These are phyloP conservation scores for Pleurotus sapidus DNA, from an alignment of 768 basidiomycete genomes.

Conservation along the genomic window DNA sequence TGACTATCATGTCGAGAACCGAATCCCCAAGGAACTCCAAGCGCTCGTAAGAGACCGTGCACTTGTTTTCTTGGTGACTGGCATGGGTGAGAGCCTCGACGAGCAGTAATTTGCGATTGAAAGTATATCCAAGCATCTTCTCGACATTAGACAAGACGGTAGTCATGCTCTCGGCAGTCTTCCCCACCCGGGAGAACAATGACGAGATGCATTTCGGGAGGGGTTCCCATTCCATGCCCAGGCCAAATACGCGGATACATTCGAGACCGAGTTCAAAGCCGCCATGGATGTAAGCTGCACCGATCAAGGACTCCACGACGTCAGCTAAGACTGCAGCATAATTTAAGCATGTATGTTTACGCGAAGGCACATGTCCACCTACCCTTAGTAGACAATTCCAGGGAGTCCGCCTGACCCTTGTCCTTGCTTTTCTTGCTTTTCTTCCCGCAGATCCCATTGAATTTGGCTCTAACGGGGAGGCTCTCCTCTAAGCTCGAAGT, in stretches of 20 bases:
- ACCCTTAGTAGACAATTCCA: slow-evolving; percentile 69
- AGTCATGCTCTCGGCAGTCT: slow-evolving; percentile 36
- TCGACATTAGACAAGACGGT: slow-evolving; percentile 56
- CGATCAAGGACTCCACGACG: slow-evolving; percentile 80
- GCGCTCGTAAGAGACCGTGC: slow-evolving; percentile 70
- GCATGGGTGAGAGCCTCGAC: slow-evolving; percentile 76
- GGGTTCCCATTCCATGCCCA: slow-evolving; percentile 59
- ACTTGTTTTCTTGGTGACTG: slow-evolving; percentile 58
- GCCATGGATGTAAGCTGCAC: slow-evolving; percentile 71
- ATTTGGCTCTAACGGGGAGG: no score
- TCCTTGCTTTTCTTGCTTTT: slow-evolving; percentile 24
- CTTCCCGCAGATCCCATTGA: background rate
- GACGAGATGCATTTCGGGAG: slow-evolving; percentile 43
- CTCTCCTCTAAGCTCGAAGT: no score
- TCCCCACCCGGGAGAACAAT: slow-evolving; percentile 40
- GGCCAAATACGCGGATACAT: slow-evolving; percentile 54
- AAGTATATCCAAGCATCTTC: slow-evolving; percentile 65
- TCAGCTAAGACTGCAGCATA: slow-evolving; percentile 62
- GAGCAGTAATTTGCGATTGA: slow-evolving; percentile 57
- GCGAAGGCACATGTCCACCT: slow-evolving; percentile 12
- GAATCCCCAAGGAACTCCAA: slow-evolving; percentile 79
- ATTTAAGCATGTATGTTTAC: background rate
- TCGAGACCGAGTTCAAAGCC: slow-evolving; percentile 60
- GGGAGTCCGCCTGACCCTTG: slow-evolving; percentile 26
- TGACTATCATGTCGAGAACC: slow-evolving; percentile 73